Evolutionary conservation across 371 early-diverging fungal species (phyloP).

Genomic region (Apophysomyces ossiformis): DNA sequence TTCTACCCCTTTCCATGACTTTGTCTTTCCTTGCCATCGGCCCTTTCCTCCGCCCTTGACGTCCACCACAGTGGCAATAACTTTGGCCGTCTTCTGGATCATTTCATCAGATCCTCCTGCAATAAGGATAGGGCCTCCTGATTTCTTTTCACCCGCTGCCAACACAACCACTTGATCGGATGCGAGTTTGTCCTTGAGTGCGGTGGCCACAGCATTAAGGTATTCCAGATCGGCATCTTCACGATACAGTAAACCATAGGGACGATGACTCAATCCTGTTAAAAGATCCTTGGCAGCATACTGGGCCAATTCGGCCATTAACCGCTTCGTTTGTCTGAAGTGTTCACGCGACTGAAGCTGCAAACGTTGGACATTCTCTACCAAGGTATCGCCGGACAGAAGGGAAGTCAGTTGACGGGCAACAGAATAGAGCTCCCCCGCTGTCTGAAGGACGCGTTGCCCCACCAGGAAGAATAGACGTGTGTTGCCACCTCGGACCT

Average conservation of each 20-base stretch:
- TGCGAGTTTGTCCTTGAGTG: constrained; percentile 41
- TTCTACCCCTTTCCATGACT: constrained; percentile 60
- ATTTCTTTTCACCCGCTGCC: constrained; percentile 54
- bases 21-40: constrained; percentile 69
- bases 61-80: constrained; percentile 31
- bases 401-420: constrained; percentile 54
- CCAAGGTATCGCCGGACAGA: constrained; percentile 64
- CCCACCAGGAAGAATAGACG: constrained; percentile 74
- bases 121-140: constrained; percentile 61
- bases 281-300: constrained; percentile 47
- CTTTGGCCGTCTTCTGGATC: constrained; percentile 51
- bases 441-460: constrained; percentile 58
- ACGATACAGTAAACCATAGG: constrained; percentile 47
- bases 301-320: constrained; percentile 55
- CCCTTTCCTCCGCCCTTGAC: constrained; percentile 73
- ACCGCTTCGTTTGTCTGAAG: constrained; percentile 46
- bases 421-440: constrained; percentile 50
- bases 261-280: constrained; percentile 34
- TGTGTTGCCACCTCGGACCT: constrained; percentile 70
- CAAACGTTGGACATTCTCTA: constrained; percentile 56
- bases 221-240: constrained; percentile 70
- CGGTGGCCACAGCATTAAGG: constrained; percentile 37
- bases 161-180: constrained; percentile 43
- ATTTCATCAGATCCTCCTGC: constrained; percentile 45
- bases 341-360: constrained; percentile 47